A percentile compares a stretch with the other conserved stretches of the same genome.
Evolutionary conservation across 176 grass and related monocot species (phyloP).

Genomic region (barley (Hordeum vulgare)): DNA sequence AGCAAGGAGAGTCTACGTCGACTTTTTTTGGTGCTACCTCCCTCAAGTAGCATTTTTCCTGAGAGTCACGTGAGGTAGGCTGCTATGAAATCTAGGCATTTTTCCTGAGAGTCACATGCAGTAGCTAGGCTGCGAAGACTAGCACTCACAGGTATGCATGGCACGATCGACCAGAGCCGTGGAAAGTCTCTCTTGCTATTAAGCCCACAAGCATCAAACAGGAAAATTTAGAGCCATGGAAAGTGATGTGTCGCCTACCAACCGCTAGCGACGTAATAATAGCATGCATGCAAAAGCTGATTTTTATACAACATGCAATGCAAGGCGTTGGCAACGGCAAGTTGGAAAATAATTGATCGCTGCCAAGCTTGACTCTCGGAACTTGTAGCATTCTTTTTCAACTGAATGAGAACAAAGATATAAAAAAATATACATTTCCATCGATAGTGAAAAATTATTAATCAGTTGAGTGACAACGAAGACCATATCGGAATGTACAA

Average conservation of each 20-base stretch:
- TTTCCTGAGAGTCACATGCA: no score
- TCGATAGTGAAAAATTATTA: neutral
- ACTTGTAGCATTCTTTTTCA: neutral
- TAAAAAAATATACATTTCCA: neutral
- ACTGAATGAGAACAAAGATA: neutral
- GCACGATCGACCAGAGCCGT: neutral
- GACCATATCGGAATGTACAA: neutral
- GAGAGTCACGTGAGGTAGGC: no score
- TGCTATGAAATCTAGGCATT: no score
- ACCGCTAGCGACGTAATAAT: neutral
- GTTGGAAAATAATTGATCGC: neutral
- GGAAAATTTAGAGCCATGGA: neutral
- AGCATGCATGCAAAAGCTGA: neutral
- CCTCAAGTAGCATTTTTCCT: no score
- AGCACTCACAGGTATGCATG: no score
- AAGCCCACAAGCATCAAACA: neutral
- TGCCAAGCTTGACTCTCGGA: neutral
- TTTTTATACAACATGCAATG: neutral
- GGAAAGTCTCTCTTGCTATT: neutral
- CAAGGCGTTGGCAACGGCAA: no score
- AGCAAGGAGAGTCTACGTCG: neutral
- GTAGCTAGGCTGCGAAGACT: no score
- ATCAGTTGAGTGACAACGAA: neutral
- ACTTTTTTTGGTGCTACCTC: no score
- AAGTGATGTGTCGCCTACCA: neutral